Conservation (phyloP, 345 rosid species). For the Brassica cretica region DNA sequence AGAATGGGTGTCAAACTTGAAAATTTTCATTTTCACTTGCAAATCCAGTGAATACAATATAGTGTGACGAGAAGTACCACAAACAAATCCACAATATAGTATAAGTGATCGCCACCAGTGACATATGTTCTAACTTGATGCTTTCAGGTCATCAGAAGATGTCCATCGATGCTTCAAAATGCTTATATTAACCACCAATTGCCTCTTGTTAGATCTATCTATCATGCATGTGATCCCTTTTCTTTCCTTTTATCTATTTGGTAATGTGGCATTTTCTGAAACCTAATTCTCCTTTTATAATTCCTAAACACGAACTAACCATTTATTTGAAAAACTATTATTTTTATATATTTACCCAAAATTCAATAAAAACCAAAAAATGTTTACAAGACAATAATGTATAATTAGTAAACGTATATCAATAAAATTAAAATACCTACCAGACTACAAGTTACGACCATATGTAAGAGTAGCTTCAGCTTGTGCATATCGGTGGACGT, state of each 20-base stretch:
- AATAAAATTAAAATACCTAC: neutral
- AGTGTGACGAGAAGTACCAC: neutral
- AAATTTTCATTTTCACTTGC: neutral
- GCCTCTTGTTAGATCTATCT: slow-evolving; percentile 16
- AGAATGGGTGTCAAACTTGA: neutral
- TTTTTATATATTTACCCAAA: neutral
- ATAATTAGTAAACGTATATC: neutral
- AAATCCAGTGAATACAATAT: neutral
- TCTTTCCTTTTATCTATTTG: neutral
- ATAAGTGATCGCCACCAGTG: neutral
- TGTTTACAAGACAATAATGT: neutral
- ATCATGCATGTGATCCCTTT: slow-evolving; percentile 16
- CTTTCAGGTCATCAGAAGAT: slow-evolving; percentile 5
- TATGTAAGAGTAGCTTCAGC: neutral
- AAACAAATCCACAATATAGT: neutral
- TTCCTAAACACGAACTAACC: neutral
- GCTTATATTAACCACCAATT: slow-evolving; percentile 13
- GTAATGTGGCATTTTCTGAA: neutral
- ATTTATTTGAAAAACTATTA: neutral
- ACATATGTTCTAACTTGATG: slow-evolving; percentile 1
- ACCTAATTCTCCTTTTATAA: neutral
- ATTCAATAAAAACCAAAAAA: neutral
- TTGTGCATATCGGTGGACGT: neutral
- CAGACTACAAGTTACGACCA: neutral
- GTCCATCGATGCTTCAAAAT: slow-evolving; percentile 7